Evolutionary conservation across 2,329 filamentous ascomycete species (phyloP), one percentile per base, ranked within the genome.

Genomic region (Xylaria sp.): DNA sequence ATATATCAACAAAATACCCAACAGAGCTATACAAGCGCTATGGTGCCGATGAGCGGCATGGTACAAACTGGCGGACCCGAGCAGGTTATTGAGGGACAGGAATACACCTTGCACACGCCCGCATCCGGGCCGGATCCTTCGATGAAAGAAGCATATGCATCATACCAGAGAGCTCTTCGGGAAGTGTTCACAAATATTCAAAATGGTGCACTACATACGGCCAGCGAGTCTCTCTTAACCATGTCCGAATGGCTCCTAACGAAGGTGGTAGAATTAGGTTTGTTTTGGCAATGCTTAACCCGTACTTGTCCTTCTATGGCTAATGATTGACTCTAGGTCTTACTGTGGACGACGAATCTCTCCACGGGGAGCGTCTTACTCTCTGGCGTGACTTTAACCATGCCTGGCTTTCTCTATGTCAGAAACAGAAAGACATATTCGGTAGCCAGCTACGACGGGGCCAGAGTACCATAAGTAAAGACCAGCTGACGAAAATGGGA

Each of bases 351-450:
- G 92, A 97, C 79, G 89, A 92, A 77, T 85, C 85, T 61, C 86
- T 93, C 64, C 90, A 96, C 76, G 82, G 86, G 64, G 91, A 96
- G 74, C 90, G 94, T 64, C 87, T 97, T 72, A 90, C 91, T 76
- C 83, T 98, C 6, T 99, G 96, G 96, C 90, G 92, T 75, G 92
- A 98, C 73, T 97, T 98, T 82, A 98, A 99, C 80, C 87, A 93
- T 67, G 94, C 93, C 67, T 98, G 95, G 95, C 86, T 98, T 45
- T 88, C 90, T 4, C 83, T 96, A 6, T 88, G 94, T 59, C 93
- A 96, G 78, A 92, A 89, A 73, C 94, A 98, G 78, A 93, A 92
- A 76, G 91, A 97, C 63, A 82, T 94, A 78, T 84, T 92, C 76
- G 86, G 86, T 19, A 84, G 87, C 71, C 85, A 87, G 65, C 82